Conservation (phyloP, 2,329 filamentous ascomycete genomes). For the Raffaelea albimanens region DNA sequence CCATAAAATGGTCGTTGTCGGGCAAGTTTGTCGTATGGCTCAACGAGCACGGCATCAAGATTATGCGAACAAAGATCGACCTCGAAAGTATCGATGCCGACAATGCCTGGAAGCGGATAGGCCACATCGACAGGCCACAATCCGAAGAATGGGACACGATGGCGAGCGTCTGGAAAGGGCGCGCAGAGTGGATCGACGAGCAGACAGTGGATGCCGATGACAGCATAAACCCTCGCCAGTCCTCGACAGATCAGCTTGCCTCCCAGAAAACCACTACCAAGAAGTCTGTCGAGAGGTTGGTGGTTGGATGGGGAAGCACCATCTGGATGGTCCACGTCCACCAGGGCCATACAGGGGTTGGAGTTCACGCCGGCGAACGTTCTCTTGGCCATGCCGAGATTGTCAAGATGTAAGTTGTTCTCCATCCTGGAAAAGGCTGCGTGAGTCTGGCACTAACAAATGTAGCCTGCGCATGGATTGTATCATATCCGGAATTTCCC, state of each 20-base stretch:
- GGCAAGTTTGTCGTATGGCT: conserved; percentile 92
- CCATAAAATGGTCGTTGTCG: conserved; percentile 88
- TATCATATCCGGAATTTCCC: conserved; percentile 90
- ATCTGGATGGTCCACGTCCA: conserved; percentile 94
- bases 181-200: conserved; percentile 89
- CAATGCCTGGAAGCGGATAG: conserved; percentile 87
- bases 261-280: conserved; percentile 38
- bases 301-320: conserved; percentile 92
- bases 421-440: too few species aligned
- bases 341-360: conserved; percentile 58
- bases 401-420: conserved; percentile 70
- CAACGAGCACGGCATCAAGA: conserved; percentile 95
- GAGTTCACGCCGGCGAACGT: conserved; percentile 59
- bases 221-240: conserved; percentile 31
- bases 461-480: conserved; percentile 91
- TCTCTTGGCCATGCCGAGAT: conserved; percentile 78
- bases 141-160: conserved; percentile 89
- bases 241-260: conserved; percentile 31
- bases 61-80: conserved; percentile 84
- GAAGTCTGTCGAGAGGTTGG: conserved; percentile 60
- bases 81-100: conserved; percentile 69
- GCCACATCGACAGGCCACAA: conserved; percentile 81
- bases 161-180: conserved; percentile 89
- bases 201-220: conserved; percentile 67
- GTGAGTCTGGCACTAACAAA: background rate